Evolutionary conservation across 306 rosid genomes (phyloP).

Genomic region (Sicyos edulis): DNA sequence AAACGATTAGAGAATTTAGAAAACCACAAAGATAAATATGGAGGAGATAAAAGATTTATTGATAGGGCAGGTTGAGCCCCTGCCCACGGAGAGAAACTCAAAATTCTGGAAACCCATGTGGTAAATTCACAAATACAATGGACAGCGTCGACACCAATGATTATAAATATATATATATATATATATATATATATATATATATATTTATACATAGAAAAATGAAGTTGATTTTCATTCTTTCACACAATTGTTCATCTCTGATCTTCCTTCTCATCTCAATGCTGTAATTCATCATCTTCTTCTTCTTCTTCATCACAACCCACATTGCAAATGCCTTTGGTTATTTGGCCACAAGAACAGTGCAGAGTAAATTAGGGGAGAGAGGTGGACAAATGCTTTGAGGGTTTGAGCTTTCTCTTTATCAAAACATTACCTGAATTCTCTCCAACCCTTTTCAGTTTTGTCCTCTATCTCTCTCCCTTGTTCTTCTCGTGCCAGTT

Average conservation of each 20-base stretch:
- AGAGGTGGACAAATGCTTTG: slow-evolving; percentile 42
- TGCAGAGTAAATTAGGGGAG: slow-evolving; percentile 30
- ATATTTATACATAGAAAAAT: background rate
- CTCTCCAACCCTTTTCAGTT: slow-evolving; percentile 30
- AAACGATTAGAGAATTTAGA: background rate
- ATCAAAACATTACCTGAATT: slow-evolving; percentile 32
- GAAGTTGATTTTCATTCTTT: slow-evolving; percentile 31
- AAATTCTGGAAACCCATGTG: slow-evolving; percentile 17
- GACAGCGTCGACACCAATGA: slow-evolving; percentile 10
- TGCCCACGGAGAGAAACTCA: slow-evolving; percentile 8
- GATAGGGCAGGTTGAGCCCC: background rate
- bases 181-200: background rate
- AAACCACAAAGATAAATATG: background rate
- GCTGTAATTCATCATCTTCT: slow-evolving; percentile 42
- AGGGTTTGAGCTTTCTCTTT: slow-evolving; percentile 48
- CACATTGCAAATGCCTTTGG: slow-evolving; percentile 20
- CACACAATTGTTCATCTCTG: slow-evolving; percentile 31
- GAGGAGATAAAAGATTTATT: background rate
- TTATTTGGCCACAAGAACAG: slow-evolving; percentile 23
- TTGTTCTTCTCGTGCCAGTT: slow-evolving; percentile 16
- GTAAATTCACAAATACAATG: slow-evolving; percentile 2
- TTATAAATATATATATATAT: background rate
- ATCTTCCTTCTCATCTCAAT: slow-evolving; percentile 32
- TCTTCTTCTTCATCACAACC: slow-evolving; percentile 19
- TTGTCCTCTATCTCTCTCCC: slow-evolving; percentile 24